Conservation (phyloP, 192 early-diverging fungal genomes). For the Backusella tuberculispora region DNA sequence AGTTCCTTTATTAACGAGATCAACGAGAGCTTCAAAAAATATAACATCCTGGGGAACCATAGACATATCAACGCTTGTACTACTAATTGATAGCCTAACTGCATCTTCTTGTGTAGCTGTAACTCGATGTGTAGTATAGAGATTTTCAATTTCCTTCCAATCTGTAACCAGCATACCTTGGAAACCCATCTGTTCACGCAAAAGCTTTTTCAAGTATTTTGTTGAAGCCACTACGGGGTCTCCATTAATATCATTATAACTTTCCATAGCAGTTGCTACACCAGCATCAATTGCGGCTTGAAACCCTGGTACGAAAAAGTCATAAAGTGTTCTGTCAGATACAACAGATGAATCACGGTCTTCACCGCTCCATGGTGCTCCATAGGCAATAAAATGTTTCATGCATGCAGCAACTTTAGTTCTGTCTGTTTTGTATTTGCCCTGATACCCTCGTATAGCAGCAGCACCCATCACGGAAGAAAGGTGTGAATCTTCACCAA, state of each 20-base stretch:
- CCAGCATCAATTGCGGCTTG: slow-evolving; percentile 62
- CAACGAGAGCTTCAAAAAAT: slow-evolving; percentile 46
- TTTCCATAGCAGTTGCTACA: slow-evolving; percentile 65
- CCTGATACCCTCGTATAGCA: slow-evolving; percentile 62
- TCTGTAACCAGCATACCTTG: slow-evolving; percentile 64
- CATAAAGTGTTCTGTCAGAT: slow-evolving; percentile 51
- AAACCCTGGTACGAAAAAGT: slow-evolving; percentile 67
- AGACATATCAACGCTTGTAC: slow-evolving; percentile 62
- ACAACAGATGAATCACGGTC: slow-evolving; percentile 40
- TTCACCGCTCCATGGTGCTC: slow-evolving; percentile 51
- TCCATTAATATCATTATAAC: slow-evolving; percentile 63
- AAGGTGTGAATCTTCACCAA: slow-evolving; percentile 63
- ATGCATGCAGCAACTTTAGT: slow-evolving; percentile 64
- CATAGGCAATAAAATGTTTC: slow-evolving; percentile 73
- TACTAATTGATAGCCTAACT: slow-evolving; percentile 43
- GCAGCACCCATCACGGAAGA: slow-evolving; percentile 54
- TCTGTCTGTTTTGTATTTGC: slow-evolving; percentile 66
- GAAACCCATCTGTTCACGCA: slow-evolving; percentile 59
- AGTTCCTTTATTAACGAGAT: slow-evolving; percentile 44
- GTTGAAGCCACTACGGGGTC: slow-evolving; percentile 59
- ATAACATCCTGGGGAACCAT: slow-evolving; percentile 65
- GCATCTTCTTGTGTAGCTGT: slow-evolving; percentile 49
- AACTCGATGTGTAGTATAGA: slow-evolving; percentile 50
- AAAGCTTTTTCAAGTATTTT: slow-evolving; percentile 54
- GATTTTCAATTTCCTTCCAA: slow-evolving; percentile 60